phyloP scores from a whole-genome alignment of 2,329 filamentous ascomycete genomes.

The Fusarium metavorans region DNA sequence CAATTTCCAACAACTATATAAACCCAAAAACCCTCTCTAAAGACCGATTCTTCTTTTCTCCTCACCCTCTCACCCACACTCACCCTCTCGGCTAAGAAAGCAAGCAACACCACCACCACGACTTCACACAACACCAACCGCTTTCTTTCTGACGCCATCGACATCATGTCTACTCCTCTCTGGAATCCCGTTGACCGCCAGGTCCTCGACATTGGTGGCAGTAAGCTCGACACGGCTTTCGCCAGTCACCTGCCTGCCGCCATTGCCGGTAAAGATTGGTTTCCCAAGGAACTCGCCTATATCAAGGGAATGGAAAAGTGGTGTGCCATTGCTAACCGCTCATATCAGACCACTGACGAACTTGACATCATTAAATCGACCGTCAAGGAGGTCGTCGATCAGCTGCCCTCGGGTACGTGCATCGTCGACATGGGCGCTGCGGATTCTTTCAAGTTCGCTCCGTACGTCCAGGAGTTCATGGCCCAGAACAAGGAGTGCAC shows the following conservation, averaged over 20 bases:
- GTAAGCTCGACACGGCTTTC: neutral
- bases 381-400: conserved; percentile 3
- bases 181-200: neutral
- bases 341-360: conserved; percentile 37
- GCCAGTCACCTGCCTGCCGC: neutral
- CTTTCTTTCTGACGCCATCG: neutral
- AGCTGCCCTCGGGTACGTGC: conserved; percentile 13
- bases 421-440: conserved; percentile 39
- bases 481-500: conserved; percentile 24
- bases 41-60: neutral
- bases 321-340: conserved; percentile 25
- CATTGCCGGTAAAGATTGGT: neutral
- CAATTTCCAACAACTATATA: neutral
- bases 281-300: conserved; percentile 44
- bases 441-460: conserved; percentile 37
- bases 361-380: conserved; percentile 33
- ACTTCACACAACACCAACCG: neutral
- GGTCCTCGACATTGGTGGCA: neutral
- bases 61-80: neutral
- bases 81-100: neutral
- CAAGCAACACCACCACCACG: neutral
- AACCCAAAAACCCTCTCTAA: neutral
- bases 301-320: conserved; percentile 35
- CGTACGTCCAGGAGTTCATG: conserved; percentile 31
- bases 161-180: neutral